Evolutionary conservation across 768 basidiomycete species (phyloP).

Genomic region (Podaxis mareebaensis): DNA sequence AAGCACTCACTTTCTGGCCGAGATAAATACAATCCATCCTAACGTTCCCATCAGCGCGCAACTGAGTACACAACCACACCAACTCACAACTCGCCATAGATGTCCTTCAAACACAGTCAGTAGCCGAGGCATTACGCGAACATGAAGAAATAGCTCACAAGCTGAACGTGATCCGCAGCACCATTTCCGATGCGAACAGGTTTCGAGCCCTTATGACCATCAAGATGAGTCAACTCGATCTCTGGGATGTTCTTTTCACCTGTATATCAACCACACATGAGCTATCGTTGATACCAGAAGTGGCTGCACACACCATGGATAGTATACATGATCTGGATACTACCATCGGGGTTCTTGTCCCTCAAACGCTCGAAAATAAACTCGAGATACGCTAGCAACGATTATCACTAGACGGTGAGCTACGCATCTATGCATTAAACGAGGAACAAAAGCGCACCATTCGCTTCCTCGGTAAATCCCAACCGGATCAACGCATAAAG

Average conservation of each 20-base stretch:
- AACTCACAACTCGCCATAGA: constrained; percentile 89
- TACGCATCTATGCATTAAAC: constrained; percentile 5
- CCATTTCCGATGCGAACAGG: constrained; percentile 95
- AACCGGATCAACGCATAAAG: constrained; percentile 92
- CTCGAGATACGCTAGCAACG: constrained; percentile 73
- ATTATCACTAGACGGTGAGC: too few species aligned
- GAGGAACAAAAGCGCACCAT: constrained; percentile 47
- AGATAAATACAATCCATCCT: constrained; percentile 97
- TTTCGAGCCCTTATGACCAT: constrained; percentile 83
- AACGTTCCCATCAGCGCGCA: constrained; percentile 5
- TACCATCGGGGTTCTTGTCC: constrained; percentile 86
- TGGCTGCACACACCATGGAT: constrained; percentile 66
- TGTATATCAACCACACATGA: constrained; percentile 22
- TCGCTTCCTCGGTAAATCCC: constrained; percentile 92
- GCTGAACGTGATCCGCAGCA: constrained; percentile 89
- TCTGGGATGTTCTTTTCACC: constrained; percentile 82
- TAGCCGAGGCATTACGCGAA: not conserved
- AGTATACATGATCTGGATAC: constrained; percentile 96
- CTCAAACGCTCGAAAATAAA: constrained; percentile 86
- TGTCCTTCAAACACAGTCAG: constrained; percentile 62
- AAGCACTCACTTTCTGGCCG: constrained; percentile 75
- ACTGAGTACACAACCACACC: not conserved
- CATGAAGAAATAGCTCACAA: constrained; percentile 45
- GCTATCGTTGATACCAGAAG: not conserved
- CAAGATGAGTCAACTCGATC: constrained; percentile 81